Base-by-base conservation (phyloP, 495 filamentous ascomycete genomes). In the Hyaloscypha bicolor region DNA sequence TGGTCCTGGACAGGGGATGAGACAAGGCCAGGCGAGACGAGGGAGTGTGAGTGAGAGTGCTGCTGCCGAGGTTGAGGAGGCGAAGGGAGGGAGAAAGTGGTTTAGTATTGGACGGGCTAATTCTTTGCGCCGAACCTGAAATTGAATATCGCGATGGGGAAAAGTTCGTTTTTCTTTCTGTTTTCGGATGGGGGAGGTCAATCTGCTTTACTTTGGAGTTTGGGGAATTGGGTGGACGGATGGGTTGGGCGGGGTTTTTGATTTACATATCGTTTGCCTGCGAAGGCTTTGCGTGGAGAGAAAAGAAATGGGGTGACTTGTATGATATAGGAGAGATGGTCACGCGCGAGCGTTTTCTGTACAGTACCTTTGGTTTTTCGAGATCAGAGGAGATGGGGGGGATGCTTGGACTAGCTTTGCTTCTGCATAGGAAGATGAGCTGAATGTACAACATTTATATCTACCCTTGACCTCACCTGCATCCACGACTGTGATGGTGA, bases 81-180 rank as follows among this genome's bases (percentile, higher is more conserved):
- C 16, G 33, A 52, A 31, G 31, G 16, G 51, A 29, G 63, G 67
- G 4, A 63, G 58, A 53, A 71, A 71, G 31, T 71, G 69, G 69
- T 61, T 71, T 32, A 61, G 64, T 2, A 35, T 67, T 42, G 69
- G 64, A 4, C 25, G 56, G 30, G 4, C 56, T 8, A 59, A 59
- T n/a, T 22, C 9, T n/a, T 6, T 59, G 9, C 25, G 56, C 9
- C 25, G 56, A 16, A 59, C 56, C 14, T 45, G 42, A 45, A 45
- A 11, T 45, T 45, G 42, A 11, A 45, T 6, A 6, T 45, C 3
- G 42, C 14, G 14, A 19, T 16, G 6, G 6, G 14, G 42, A 45
- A 45, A 45, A 45, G 42, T 45, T 45, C 14, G n/a, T 45, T 45
- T 45, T 45, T 19, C 42, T 45, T 45, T 45, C 14, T 45, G 42